Conservation (phyloP, 805 yeast species). For the Sugiyamaella valdiviana region DNA sequence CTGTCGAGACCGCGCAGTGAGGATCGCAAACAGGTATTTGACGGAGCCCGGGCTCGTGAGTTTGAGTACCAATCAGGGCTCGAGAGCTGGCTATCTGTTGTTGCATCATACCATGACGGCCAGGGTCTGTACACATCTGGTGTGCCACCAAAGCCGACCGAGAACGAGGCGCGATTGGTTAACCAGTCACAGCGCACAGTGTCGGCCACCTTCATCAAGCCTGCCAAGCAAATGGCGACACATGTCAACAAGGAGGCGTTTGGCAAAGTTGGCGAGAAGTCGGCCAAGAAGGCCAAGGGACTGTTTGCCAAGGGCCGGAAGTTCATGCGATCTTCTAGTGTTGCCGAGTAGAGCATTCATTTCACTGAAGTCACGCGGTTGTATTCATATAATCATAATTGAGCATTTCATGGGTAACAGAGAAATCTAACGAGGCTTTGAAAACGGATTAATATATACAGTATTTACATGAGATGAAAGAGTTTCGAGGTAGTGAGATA, state of each 20-base stretch:
- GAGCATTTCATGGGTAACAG: too few relatives aligned
- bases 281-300: constrained; percentile 28
- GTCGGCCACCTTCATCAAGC: constrained; percentile 22
- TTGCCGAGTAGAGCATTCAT: background rate
- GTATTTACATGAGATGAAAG: background rate
- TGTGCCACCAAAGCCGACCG: constrained; percentile 24
- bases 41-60: constrained; percentile 28
- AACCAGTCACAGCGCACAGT: constrained; percentile 13
- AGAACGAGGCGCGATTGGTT: constrained; percentile 15
- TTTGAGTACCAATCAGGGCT: constrained; percentile 31
- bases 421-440: background rate
- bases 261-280: constrained; percentile 31
- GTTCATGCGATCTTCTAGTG: constrained; percentile 18
- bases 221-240: constrained; percentile 16
- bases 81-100: constrained; percentile 28
- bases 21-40: constrained; percentile 26
- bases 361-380: background rate
- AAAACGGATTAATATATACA: too few relatives aligned
- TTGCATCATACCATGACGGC: constrained; percentile 12
- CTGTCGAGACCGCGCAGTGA: constrained; percentile 24
- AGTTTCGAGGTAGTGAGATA: background rate
- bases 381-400: too few relatives aligned
- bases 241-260: constrained; percentile 14
- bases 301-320: constrained; percentile 31
- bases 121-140: constrained; percentile 25